Evolutionary conservation across 1,284 basidiomycete species (phyloP), one percentile per base, ranked within the genome.

Genomic region (Rhodotorula sp.): DNA sequence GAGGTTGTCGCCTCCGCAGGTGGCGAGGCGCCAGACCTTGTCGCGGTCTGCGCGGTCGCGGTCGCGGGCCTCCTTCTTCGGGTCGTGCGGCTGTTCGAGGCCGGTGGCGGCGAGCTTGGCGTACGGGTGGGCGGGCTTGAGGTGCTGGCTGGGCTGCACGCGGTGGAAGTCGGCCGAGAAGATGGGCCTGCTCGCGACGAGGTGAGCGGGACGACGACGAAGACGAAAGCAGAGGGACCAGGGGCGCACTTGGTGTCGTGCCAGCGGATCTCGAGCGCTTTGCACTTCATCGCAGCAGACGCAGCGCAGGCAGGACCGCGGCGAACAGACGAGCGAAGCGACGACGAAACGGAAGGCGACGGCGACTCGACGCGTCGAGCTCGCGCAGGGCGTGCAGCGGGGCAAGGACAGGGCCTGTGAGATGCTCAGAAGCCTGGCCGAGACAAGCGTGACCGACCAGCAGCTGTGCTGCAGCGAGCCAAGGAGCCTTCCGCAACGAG

Each of bases 1-100:
- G 84, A 96, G 91, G 80, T 96, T 97, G 81, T 99, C 96, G 79
- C 96, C 96, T 59, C 96, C 96, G 16, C 90, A 94, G 0, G 97
- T 98, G 0, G 95, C 96, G 14, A 99, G 84, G 74, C 91, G 87
- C 85, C 97, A 98, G 63, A 89, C 85, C 69, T 84, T 83, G 7
- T 82, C 82, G 19, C 82, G 62, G 61, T 74, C 73, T 45, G 41
- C 46, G 48, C 66, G 54, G 41, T 68, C 66, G 44, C 8, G 16
- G 57, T 70, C 48, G 61, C 57, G 58, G 34, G 64, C 19, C 23
- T 68, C 55, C 0, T 53, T 70, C 44, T 77, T 74, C 49, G 76
- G 76, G 34, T 80, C 77, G 48, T 79, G 41, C 76, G 55, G 73
- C 52, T 27, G 44, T 17, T 42, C 42, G 1, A 19, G 57, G 7